Evolutionary conservation across 2,329 filamentous ascomycete species (phyloP).

Genomic region (Nakataea oryzae): DNA sequence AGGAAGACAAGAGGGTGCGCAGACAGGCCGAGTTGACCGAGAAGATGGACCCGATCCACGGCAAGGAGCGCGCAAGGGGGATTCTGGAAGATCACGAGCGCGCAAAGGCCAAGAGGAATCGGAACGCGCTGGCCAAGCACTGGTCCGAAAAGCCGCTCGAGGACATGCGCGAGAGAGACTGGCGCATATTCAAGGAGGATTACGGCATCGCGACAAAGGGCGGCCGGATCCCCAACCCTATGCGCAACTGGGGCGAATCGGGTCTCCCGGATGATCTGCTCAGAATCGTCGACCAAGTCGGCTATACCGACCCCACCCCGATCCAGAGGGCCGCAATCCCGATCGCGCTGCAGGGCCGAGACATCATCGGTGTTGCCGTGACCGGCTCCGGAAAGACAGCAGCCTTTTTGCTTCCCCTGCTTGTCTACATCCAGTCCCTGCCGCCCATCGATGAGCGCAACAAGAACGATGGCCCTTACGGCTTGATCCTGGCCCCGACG

Average conservation of each 20-base stretch:
- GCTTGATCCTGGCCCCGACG: slow-evolving; percentile 92
- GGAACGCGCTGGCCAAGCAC: slow-evolving; percentile 76
- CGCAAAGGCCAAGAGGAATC: slow-evolving; percentile 60
- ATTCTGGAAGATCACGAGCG: slow-evolving; percentile 78
- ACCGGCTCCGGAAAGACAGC: slow-evolving; percentile 98
- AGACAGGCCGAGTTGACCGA: slow-evolving; percentile 60
- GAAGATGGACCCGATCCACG: slow-evolving; percentile 65
- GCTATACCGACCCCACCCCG: slow-evolving; percentile 83
- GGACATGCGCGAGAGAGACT: slow-evolving; percentile 95
- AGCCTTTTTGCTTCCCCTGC: slow-evolving; percentile 80
- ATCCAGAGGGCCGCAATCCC: slow-evolving; percentile 94
- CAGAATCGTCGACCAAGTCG: slow-evolving; percentile 72
- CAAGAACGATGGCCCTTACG: slow-evolving; percentile 92
- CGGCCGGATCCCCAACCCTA: slow-evolving; percentile 83
- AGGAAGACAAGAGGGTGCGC: slow-evolving; percentile 37
- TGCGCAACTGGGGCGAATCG: slow-evolving; percentile 90
- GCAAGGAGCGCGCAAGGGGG: slow-evolving; percentile 63
- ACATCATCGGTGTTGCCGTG: slow-evolving; percentile 95
- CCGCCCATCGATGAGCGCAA: slow-evolving; percentile 75
- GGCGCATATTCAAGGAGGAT: slow-evolving; percentile 99
- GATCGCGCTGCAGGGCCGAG: slow-evolving; percentile 82
- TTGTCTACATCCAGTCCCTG: slow-evolving; percentile 89
- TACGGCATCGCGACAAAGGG: slow-evolving; percentile 96
- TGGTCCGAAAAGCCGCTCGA: slow-evolving; percentile 90
- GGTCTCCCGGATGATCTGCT: slow-evolving; percentile 66